Base-by-base conservation (phyloP, 495 filamentous ascomycete species). In the Trichoderma asperelloides region DNA sequence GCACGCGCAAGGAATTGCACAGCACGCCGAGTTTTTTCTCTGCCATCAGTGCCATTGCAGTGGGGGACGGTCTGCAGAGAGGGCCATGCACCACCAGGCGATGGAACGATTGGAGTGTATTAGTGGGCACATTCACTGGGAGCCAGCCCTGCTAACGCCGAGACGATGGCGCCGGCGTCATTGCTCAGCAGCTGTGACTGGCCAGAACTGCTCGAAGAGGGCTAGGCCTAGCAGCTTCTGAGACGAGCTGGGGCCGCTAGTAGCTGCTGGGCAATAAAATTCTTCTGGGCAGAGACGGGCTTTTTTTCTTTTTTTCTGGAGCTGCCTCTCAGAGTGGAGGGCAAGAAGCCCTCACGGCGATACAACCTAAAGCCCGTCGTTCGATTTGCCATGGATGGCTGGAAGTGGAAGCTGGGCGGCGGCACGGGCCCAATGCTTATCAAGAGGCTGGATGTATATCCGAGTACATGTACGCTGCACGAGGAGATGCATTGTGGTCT, bases 321-420 rank as follows among this genome's bases (percentile, higher is more conserved):
- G 33, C 33, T 37, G 33, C 33, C 9, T 37, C 16, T 0, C 49
- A 55, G 45, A 60, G 55, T 60, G 55, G 55, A 60, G 55, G 55
- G 55, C 55, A 37, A 60, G 55, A 60, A 60, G 55, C 55, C 55
- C 55, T 60, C 55, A 60, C 55, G 55, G 55, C 27, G 55, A 60
- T 60, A 60, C 55, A 25, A 30, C 55, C 55, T 60, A 30, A 27
- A 27, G 25, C 27, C 55, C 55, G 55, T 60, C 55, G 55, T 60
- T 60, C 55, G 55, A 60, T 60, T 23, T 23, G 16, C 16, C 43
- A 47, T 47, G 9, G 5, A 23, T 60, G 55, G 23, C 55, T 60
- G 23, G 55, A 60, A 60, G 55, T 25, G 55, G 55, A 60, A 60
- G 55, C 55, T 60, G 55, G 23, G 55, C 12, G 23, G 55, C 47